phyloP scores from a whole-genome alignment of 345 rosid genomes.

The Lepidium africanum region DNA sequence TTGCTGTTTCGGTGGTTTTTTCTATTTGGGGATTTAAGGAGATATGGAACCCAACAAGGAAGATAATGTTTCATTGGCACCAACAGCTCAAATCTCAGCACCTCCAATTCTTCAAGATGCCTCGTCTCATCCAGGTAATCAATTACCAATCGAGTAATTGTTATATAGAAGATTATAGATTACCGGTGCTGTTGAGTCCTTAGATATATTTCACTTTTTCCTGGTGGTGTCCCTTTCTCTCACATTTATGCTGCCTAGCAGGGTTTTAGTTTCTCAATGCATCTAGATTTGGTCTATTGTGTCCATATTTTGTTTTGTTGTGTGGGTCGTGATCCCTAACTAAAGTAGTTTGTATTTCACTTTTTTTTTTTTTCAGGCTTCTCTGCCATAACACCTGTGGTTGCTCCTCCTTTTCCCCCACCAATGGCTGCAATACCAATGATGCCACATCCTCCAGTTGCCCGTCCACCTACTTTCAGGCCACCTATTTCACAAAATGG shows the following conservation, averaged over 20 bases:
- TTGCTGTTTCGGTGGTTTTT: constrained; percentile 8
- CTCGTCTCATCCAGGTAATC: constrained; percentile 23
- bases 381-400: constrained; percentile 30
- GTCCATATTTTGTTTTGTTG: neutral
- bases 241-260: neutral
- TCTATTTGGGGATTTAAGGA: constrained; percentile 3
- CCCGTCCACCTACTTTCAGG: constrained; percentile 47
- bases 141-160: neutral
- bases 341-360: neutral
- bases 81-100: constrained; percentile 27
- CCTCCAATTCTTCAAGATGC: constrained; percentile 26
- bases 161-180: neutral
- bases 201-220: neutral
- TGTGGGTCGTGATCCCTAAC: neutral
- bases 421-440: constrained; percentile 56
- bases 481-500: constrained; percentile 61
- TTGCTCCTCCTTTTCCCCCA: constrained; percentile 35
- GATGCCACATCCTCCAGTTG: constrained; percentile 38
- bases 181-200: neutral
- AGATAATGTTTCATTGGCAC: constrained; percentile 33
- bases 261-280: neutral
- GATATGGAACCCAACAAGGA: constrained; percentile 58
- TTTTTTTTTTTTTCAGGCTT: constrained; percentile 18
- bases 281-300: neutral
- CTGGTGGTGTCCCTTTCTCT: neutral